Percentiles rank a stretch among this genome's conserved stretches.
phyloP scores from a whole-genome alignment of 768 basidiomycete species.

The Flagelloscypha sp. region DNA sequence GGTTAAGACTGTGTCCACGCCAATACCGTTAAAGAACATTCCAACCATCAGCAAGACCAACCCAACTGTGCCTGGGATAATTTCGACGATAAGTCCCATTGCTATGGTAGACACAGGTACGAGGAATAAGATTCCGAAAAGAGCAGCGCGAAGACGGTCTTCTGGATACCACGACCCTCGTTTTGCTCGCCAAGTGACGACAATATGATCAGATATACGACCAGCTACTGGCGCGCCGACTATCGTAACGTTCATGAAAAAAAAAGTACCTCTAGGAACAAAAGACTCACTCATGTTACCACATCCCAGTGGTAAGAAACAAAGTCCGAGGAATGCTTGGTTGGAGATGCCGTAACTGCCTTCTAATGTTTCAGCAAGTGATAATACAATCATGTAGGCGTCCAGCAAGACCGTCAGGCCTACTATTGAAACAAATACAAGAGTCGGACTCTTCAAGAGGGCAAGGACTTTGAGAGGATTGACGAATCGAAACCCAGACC shows the following conservation, averaged over 20 bases:
- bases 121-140: constrained; percentile 37
- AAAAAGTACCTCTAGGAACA: constrained; percentile 8
- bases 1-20: constrained; percentile 52
- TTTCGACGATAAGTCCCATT: constrained; percentile 43
- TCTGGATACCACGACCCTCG: constrained; percentile 66
- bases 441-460: constrained; percentile 54
- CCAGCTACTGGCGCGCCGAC: constrained; percentile 58
- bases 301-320: constrained; percentile 51
- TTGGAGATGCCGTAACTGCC: constrained; percentile 48
- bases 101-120: constrained; percentile 44
- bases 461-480: constrained; percentile 50
- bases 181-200: constrained; percentile 38
- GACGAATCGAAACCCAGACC: constrained; percentile 37
- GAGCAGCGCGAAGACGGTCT: constrained; percentile 51
- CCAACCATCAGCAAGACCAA: constrained; percentile 43
- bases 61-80: constrained; percentile 41
- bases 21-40: constrained; percentile 56
- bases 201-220: constrained; percentile 44
- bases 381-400: too few relatives aligned
- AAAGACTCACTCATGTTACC: constrained; percentile 46
- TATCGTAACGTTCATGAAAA: constrained; percentile 16
- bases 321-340: constrained; percentile 48
- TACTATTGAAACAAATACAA: too few relatives aligned
- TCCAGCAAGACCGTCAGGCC: constrained; percentile 45
- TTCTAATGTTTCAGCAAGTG: too few relatives aligned